Conservation (phyloP, 1,139 yeast species). For the Hemisphaericaspora subhashii region DNA sequence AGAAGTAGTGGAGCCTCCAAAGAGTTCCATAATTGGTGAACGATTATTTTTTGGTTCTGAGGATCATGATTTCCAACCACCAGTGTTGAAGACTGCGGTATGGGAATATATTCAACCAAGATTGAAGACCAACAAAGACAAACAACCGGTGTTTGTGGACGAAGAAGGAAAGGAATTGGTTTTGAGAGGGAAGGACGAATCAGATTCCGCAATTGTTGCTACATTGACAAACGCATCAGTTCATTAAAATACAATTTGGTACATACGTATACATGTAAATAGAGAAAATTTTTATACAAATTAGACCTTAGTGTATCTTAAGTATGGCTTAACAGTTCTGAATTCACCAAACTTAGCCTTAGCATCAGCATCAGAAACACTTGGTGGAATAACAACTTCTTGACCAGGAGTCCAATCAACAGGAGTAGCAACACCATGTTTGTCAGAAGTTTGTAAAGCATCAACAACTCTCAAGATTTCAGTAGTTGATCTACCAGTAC, state of each 20-base stretch:
- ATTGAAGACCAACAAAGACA: slow-evolving; percentile 19
- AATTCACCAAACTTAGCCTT: slow-evolving; percentile 79
- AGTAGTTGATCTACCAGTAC: slow-evolving; percentile 86
- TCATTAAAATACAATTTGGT: background rate
- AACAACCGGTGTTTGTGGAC: slow-evolving; percentile 14
- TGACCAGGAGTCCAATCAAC: slow-evolving; percentile 73
- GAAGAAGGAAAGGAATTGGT: slow-evolving; percentile 11
- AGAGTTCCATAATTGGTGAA: slow-evolving; percentile 27
- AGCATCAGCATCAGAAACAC: slow-evolving; percentile 78
- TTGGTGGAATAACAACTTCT: slow-evolving; percentile 87
- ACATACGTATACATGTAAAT: background rate
- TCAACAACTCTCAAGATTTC: slow-evolving; percentile 87
- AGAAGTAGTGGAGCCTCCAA: slow-evolving; percentile 42
- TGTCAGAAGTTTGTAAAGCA: slow-evolving; percentile 79
- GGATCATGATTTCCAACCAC: slow-evolving; percentile 17
- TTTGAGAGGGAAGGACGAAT: slow-evolving; percentile 6
- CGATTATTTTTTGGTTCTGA: slow-evolving; percentile 27
- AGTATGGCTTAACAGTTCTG: slow-evolving; percentile 78
- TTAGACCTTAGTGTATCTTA: slow-evolving; percentile 54
- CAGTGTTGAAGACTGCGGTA: slow-evolving; percentile 31
- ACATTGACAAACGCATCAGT: slow-evolving; percentile 6
- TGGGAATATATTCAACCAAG: slow-evolving; percentile 33
- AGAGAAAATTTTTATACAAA: background rate
- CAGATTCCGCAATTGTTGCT: slow-evolving; percentile 8
- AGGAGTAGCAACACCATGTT: slow-evolving; percentile 81